These are phyloP conservation scores for Nemania bipapillata DNA, from an alignment of 2,329 filamentous ascomycete species.

Conservation along the genomic window DNA sequence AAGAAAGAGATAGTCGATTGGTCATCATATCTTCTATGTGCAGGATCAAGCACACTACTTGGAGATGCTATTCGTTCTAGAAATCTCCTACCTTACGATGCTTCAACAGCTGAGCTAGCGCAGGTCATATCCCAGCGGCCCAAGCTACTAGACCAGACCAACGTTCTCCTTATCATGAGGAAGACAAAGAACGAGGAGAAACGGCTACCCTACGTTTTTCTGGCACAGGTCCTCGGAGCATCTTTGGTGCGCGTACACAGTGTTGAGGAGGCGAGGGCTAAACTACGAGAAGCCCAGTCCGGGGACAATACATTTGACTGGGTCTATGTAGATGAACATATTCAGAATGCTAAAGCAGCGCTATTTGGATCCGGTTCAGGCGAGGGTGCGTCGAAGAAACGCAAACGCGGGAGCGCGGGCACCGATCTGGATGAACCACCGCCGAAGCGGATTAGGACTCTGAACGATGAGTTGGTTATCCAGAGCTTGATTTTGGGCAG, in stretches of 20 bases:
- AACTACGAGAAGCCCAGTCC: constrained; percentile 64
- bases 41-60: constrained; percentile 81
- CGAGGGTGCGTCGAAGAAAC: constrained; percentile 56
- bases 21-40: constrained; percentile 83
- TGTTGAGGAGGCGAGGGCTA: constrained; percentile 70
- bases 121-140: constrained; percentile 69
- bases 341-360: constrained; percentile 62
- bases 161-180: constrained; percentile 76
- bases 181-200: constrained; percentile 71
- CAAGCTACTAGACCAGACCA: constrained; percentile 70
- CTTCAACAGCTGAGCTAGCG: constrained; percentile 64
- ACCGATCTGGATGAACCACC: constrained; percentile 51
- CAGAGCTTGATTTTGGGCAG: constrained; percentile 91
- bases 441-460: constrained; percentile 69
- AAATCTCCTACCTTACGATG: constrained; percentile 70
- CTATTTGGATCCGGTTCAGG: constrained; percentile 55
- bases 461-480: constrained; percentile 87
- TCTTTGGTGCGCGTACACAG: constrained; percentile 73
- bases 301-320: constrained; percentile 71
- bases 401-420: constrained; percentile 55
- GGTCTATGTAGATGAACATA: constrained; percentile 78
- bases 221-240: constrained; percentile 82
- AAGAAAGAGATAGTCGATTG: constrained; percentile 74
- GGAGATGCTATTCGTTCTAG: constrained; percentile 82
- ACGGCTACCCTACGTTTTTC: constrained; percentile 79